phyloP scores from a whole-genome alignment of 306 rosid species.

The Quercus ilex region DNA sequence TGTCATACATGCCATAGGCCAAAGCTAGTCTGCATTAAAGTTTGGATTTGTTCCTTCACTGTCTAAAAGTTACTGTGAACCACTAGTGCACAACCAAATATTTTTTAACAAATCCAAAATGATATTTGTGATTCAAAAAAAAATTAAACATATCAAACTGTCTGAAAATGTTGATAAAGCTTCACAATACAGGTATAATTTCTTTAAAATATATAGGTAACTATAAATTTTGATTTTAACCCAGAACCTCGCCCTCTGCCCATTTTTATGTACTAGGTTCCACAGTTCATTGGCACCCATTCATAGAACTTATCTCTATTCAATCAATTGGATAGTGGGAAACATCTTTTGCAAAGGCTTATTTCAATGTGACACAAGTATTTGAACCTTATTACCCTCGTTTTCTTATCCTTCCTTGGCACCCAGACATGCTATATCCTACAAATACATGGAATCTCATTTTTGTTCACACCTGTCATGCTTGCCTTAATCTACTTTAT shows the following conservation, averaged over 20 bases:
- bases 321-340: neutral
- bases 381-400: neutral
- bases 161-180: neutral
- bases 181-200: neutral
- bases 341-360: neutral
- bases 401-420: neutral
- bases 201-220: neutral
- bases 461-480: neutral
- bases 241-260: too few species aligned
- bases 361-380: neutral
- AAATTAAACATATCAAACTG: neutral
- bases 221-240: too few species aligned
- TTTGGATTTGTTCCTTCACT: neutral
- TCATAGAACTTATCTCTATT: neutral
- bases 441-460: neutral
- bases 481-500: neutral
- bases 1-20: neutral
- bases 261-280: too few species aligned
- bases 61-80: neutral
- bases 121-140: too few species aligned
- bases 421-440: neutral
- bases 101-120: neutral
- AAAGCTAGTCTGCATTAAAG: neutral
- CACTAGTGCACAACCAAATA: neutral
- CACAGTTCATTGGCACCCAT: neutral